These are phyloP conservation scores for Goffeauzyma gilvescens DNA, from an alignment of 768 basidiomycete species.

Conservation along the genomic window DNA sequence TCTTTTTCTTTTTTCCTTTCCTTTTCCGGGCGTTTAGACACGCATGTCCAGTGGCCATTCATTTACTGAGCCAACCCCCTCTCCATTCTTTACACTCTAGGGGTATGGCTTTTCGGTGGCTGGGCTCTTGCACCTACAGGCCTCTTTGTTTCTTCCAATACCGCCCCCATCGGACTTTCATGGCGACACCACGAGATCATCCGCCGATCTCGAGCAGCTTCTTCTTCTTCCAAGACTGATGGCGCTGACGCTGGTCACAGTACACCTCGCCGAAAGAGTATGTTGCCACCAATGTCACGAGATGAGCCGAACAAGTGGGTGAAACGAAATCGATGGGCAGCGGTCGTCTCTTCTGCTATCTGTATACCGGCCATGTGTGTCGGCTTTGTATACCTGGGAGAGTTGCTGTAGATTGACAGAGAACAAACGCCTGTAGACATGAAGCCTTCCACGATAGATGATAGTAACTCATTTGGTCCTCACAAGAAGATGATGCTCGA, in stretches of 20 bases:
- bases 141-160: conserved; percentile 1
- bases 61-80: no score
- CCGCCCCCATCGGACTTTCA: not conserved
- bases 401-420: not conserved
- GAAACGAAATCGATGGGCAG: conserved; percentile 11
- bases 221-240: not conserved
- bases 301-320: conserved; percentile 13
- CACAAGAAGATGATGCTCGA: no score
- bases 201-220: no score
- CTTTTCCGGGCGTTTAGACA: no score
- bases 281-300: conserved; percentile 8
- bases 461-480: no score
- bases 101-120: conserved; percentile 14
- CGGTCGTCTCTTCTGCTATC: conserved; percentile 7
- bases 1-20: no score
- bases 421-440: no score
- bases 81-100: no score
- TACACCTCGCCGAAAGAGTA: no score
- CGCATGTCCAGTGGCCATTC: not conserved
- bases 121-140: conserved; percentile 11
- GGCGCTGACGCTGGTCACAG: no score
- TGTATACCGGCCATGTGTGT: conserved; percentile 14
- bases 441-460: no score
- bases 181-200: no score
- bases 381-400: conserved; percentile 7